Base-by-base conservation (phyloP, 1,139 yeast genomes). In the Yamadazyma atmosphaerica region DNA sequence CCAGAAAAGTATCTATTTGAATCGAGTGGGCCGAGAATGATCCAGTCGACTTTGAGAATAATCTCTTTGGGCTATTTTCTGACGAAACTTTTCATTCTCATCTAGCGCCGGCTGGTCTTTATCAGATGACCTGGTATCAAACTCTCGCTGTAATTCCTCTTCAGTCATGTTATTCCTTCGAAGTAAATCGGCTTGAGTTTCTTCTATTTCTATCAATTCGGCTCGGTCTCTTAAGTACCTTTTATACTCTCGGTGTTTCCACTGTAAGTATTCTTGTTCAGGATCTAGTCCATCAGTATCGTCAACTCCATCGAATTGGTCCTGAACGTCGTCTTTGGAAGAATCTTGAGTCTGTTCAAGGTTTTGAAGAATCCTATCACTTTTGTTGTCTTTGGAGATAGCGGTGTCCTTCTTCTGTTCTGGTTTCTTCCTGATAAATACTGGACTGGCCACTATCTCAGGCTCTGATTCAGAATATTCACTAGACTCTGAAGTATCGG, bases 251-350 rank as follows among this genome's bases (percentile, higher is more conserved):
- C 77, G 56, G 29, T 36, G 42, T 41, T 51, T 53, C 77, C 77
- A 72, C n/a, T 46, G 58, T 13, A 44, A 46, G 43, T 55, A 67
- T 46, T 72, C 77, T 17, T 31, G 39, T 42, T 65, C 68, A 0
- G 73, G 72, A 33, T 70, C 63, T 8, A 65, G 12, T 8, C 43
- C 47, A 42, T 72, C 77, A 2, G 64, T 58, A 45, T 72, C 77
- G 43, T 67, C 71, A 1, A 66, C 54, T 0, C 67, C 70, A 36
- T 62, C 61, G 34, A 43, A 49, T 16, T 41, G 39, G 36, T 33
- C 33, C 13, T 26, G 36, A 14, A 29, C 15, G 2, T 23, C 12
- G 13, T 28, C 16, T 4, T n/a, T n/a, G n/a, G 21, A 10, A 8
- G 30, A 31, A 8, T 35, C 23, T 22, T 32, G 15, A n/a, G 32